Evolutionary conservation across 257 asterid species (phyloP).

Genomic region (Plantago elongata): DNA sequence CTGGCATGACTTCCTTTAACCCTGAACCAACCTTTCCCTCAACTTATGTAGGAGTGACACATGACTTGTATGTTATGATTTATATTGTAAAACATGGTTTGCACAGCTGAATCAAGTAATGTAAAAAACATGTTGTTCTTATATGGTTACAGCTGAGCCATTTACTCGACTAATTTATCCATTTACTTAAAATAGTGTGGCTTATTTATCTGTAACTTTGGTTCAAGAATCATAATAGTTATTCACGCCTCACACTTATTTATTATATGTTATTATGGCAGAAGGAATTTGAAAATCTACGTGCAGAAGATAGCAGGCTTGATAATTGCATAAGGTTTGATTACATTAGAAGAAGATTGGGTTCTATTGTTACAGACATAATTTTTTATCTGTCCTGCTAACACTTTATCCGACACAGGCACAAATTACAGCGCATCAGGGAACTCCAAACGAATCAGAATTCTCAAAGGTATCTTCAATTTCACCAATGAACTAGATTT

Average conservation of each 20-base stretch:
- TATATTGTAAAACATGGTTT: too few species aligned
- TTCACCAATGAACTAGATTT: neutral
- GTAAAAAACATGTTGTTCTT: too few species aligned
- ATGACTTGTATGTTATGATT: too few species aligned
- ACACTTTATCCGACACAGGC: conserved; percentile 41
- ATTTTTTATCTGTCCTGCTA: conserved; percentile 19
- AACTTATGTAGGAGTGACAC: too few species aligned
- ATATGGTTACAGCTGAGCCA: too few species aligned
- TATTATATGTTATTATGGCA: conserved; percentile 33
- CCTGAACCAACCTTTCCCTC: too few species aligned
- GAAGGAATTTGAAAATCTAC: conserved; percentile 51
- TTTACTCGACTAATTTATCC: too few species aligned
- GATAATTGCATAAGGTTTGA: conserved; percentile 68
- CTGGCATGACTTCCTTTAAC: too few species aligned
- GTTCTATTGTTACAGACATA: neutral
- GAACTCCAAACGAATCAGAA: conserved; percentile 38
- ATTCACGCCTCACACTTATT: neutral
- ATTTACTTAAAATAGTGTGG: too few species aligned
- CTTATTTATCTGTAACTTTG: too few species aligned
- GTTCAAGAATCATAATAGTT: too few species aligned
- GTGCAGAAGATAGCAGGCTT: conserved; percentile 50
- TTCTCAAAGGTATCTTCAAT: conserved; percentile 44
- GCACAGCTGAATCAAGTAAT: too few species aligned
- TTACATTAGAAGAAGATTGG: conserved; percentile 6
- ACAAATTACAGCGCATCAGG: conserved; percentile 48